Base-by-base conservation (phyloP, 305 asterid species). In the Withania somnifera region DNA sequence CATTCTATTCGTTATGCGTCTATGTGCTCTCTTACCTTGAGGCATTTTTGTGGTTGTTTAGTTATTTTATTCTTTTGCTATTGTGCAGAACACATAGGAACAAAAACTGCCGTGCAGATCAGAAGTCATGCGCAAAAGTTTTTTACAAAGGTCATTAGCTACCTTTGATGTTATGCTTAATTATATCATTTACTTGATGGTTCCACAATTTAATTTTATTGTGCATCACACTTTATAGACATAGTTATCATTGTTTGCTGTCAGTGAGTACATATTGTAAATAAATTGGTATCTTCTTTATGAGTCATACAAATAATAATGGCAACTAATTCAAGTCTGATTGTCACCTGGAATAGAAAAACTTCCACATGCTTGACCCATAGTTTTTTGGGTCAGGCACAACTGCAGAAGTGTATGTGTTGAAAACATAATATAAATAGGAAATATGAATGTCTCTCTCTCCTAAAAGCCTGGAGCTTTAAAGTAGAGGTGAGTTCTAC, bases 21-120 rank as follows among this genome's bases (percentile, higher is more conserved):
- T 89, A 24, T 83, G 77, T 80, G 52, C 82, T 80, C 81, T 86
- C 89, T 88, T 87, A 87, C 84, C 85, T 83, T 86, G 88, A 68
- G 85, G 87, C 83, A 82, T 91, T 81, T 82, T 82, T 80, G 82
- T 89, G 86, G 83, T 87, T 80, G 88, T 87, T 86, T 54, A 80
- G 85, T 84, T 80, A 83, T 66, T 84, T 86, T 80, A 24, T 79
- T 19, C 66, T 84, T 83, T 82, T 73, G 89, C 89, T 90, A 90
- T 86, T 93, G 89, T 84, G 91, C 97, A 95, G 99, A 95, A 89
- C 97, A 95, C 87, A 88, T 95, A 84, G 99, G 99, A 86, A 93
- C 99, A 87, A 95, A 95, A 95, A 92, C 99, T 81, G 99, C 99
- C 79, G 99, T 95, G 94, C 98, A 95, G 95, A 95, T 95, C 89